Base-by-base conservation (phyloP, 768 basidiomycete species). In the Dioszegia hungarica region DNA sequence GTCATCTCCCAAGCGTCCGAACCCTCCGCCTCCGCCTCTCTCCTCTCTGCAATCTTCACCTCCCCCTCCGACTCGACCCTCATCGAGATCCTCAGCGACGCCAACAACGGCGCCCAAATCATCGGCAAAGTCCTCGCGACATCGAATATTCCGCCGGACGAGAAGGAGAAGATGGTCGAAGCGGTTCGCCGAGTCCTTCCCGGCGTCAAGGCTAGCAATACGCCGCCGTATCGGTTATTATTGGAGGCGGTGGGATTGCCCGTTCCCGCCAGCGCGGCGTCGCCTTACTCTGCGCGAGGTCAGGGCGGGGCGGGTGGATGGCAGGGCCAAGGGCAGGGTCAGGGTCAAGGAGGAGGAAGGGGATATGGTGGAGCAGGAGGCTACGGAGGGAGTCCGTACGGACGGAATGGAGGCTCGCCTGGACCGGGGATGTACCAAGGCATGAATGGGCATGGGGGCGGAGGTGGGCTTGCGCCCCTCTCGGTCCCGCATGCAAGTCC, bases 1-100 rank as follows among this genome's bases (percentile, higher is more conserved):
- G 73, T 99, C 66, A 87, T 98, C 75, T 97, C 98, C 72, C 95
- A 99, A 78, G 90, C 89, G 77, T 86, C 87, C 24, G 95, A 98
- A 73, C 86, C 88, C 0, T 84, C 89, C 39, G 94, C 95, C 14
- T 89, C 90, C 19, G 81, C 79, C 45, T 86, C 89, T 64, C 86
- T 98, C 51, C 85, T 94, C 57, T 86, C 91, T 47, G 88, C 90
- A 1, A 78, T 99, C 62, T 95, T 98, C 80, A 83, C 83, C n/a
- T 91, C 90, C 0, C 85, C 86, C 6, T 85, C 84, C 19, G 91
- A 95, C 71, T 87, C 91, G 68, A 89, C 92, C 39, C 80, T 98
- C 37, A 91, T 88, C 12, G 94, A 98, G 70, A 89, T 98, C 41
- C 80, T 99, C 63, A 87, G 87, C 43, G 94, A 99, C 77, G 93